Conservation (phyloP, 805 yeast species). For the Yarrowia divulgata region DNA sequence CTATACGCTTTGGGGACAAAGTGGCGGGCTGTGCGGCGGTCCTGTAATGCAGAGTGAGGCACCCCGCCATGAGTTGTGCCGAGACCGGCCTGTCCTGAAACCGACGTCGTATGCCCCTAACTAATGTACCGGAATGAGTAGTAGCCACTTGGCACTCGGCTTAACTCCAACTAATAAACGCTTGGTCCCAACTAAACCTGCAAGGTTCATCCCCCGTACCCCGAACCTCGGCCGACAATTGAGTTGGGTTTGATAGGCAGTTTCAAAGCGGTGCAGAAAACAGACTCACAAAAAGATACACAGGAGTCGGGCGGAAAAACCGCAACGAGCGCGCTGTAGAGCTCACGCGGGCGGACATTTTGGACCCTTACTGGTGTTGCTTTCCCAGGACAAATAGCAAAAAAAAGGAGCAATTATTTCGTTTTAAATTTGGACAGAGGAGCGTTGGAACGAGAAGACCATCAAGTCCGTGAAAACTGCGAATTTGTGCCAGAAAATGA, state of each 20-base stretch:
- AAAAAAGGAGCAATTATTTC: too few relatives aligned
- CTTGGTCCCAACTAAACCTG: neutral
- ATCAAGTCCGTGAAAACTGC: too few relatives aligned
- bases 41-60: neutral
- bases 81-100: too few relatives aligned
- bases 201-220: neutral
- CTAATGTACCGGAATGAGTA: neutral
- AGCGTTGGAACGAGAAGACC: too few relatives aligned
- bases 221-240: constrained; percentile 5
- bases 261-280: constrained; percentile 9
- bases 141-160: neutral
- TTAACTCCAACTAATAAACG: neutral
- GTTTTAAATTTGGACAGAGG: too few relatives aligned
- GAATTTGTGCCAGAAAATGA: too few relatives aligned
- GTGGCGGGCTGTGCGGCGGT: neutral
- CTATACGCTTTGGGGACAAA: neutral
- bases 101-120: neutral
- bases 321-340: neutral
- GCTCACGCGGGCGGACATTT: neutral
- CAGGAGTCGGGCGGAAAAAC: constrained; percentile 8
- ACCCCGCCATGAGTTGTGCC: too few relatives aligned
- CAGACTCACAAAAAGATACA: neutral
- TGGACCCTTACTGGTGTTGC: neutral
- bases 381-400: neutral
- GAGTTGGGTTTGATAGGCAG: constrained; percentile 7